Evolutionary conservation across 2,329 filamentous ascomycete species (phyloP).

Genomic region (Aspergillus quadricinctus): DNA sequence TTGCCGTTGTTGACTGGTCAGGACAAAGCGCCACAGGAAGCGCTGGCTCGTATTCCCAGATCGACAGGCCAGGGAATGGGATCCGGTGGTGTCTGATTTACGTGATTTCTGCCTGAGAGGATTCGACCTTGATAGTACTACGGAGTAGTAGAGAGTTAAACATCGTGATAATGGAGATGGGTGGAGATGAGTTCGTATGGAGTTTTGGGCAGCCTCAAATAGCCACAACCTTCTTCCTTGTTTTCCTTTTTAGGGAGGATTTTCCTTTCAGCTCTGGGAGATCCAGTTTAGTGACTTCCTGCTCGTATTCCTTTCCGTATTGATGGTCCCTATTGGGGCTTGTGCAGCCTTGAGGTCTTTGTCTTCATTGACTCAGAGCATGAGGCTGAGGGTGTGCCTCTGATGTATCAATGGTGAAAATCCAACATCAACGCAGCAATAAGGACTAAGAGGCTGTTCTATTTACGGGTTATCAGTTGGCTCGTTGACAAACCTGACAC

Average conservation of each 20-base stretch:
- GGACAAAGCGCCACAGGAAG: background rate
- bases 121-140: too few species aligned
- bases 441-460: background rate
- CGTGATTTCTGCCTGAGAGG: background rate
- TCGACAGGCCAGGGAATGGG: background rate
- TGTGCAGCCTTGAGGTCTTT: background rate
- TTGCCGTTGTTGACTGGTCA: background rate
- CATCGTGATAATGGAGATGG: background rate
- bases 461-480: background rate
- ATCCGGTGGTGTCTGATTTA: background rate
- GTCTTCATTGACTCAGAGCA: background rate
- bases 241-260: background rate
- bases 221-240: background rate
- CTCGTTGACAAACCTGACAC: too few species aligned
- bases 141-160: background rate
- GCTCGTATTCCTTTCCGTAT: background rate
- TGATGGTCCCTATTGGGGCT: background rate
- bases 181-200: background rate
- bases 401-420: background rate
- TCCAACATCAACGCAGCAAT: background rate
- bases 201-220: background rate
- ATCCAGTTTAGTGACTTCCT: background rate
- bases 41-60: background rate
- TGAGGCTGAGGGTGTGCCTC: background rate
- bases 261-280: background rate